Base-by-base conservation (phyloP, 495 filamentous ascomycete genomes). In the Penicillium nucicola region DNA sequence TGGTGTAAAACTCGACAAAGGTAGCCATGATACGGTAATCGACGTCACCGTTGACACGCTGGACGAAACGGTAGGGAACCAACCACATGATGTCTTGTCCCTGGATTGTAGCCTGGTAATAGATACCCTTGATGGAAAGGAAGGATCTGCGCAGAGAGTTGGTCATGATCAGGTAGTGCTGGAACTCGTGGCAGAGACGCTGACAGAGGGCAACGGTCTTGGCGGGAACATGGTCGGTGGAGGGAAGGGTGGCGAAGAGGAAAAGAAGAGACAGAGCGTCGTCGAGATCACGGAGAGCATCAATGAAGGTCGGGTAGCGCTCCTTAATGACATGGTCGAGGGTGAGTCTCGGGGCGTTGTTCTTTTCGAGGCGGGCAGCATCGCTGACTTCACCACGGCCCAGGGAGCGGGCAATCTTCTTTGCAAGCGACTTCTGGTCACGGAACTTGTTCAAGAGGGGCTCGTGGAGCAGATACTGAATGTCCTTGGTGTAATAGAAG, bases 21-120 rank as follows among this genome's bases (percentile, higher is more conserved):
- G 95, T 98, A 35, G 88, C 90, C 93, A 98, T 98, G 65, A 98
- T 97, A 58, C 95, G 79, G 75, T 96, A 97, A 69, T 98, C 93
- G 40, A 98, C 84, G 69, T 97, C 93, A 12, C 85, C 88, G 19
- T 91, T 90, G 25, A 96, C 83, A 52, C 86, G 75, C 72, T 97
- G 95, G 56, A 96, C 95, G 70, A 98, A 98, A 55, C 87, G 86
- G 74, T 98, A 97, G 2, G 93, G 93, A 3, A 96, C 93, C 15
- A 98, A 76, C 93, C 93, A 98, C 64, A 98, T 76, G 42, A 97
- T 86, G 58, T 98, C 93, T 69, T 97, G 92, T n/a, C 92, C 92
- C 64, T 96, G 90, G 42, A 98, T 92, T 39, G 88, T 97, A 7
- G 92, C 95, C 75, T 98, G 95, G 71, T 97, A 98, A 73, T 98